These are phyloP conservation scores for Daedaleopsis sinensis DNA, from an alignment of 768 basidiomycete genomes.

Conservation along the genomic window DNA sequence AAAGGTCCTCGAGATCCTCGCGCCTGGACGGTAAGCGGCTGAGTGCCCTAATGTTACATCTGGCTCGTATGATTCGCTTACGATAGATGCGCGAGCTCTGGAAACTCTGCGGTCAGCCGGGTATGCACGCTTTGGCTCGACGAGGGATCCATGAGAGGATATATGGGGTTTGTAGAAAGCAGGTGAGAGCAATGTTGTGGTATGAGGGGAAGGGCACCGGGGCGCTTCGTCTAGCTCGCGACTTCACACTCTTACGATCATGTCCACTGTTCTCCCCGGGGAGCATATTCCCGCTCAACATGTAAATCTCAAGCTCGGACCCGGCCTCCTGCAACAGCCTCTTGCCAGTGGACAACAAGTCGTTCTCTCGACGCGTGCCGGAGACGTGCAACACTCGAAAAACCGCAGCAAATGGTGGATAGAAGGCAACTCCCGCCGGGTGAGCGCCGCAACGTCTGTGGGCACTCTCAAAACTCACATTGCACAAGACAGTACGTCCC, in stretches of 20 bases:
- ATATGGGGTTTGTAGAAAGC: background rate
- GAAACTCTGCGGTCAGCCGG: conserved; percentile 55
- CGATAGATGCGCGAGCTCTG: conserved; percentile 75
- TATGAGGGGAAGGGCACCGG: background rate
- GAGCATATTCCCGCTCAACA: conserved; percentile 74
- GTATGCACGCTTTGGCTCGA: conserved; percentile 17
- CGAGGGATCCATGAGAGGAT: conserved; percentile 4
- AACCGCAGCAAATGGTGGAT: conserved; percentile 88
- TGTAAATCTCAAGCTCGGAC: conserved; percentile 84
- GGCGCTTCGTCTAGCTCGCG: background rate
- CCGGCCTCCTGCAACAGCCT: conserved; percentile 66
- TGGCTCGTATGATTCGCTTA: conserved; percentile 36
- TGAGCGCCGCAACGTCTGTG: conserved; percentile 43
- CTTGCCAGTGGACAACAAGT: conserved; percentile 33
- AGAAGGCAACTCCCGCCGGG: conserved; percentile 83
- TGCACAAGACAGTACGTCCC: conserved; percentile 76
- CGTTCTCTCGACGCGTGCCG: conserved; percentile 69
- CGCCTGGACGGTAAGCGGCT: conserved; percentile 47
- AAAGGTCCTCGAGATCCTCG: conserved; percentile 88
- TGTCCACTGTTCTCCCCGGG: conserved; percentile 79
- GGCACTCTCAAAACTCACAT: conserved; percentile 1
- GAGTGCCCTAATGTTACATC: background rate
- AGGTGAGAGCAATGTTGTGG: background rate
- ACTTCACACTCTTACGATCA: conserved; percentile 26
- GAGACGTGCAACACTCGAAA: conserved; percentile 65